phyloP scores from a whole-genome alignment of 768 basidiomycete species.

The Auricularia cornea region DNA sequence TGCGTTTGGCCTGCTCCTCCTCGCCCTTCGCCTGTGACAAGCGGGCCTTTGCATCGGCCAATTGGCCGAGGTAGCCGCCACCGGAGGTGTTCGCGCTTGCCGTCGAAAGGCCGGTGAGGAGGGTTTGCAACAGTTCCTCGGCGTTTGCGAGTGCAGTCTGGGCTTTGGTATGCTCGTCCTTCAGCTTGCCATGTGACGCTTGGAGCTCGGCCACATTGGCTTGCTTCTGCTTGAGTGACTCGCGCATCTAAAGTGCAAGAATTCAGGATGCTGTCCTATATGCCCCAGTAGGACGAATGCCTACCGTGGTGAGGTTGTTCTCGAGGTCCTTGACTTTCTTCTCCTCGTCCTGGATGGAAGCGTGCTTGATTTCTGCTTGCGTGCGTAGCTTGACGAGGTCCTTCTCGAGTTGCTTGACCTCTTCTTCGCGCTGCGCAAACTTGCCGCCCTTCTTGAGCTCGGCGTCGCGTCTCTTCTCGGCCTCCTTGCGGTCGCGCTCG shows the following conservation, averaged over 20 bases:
- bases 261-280: background rate
- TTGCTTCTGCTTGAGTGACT: constrained; percentile 50
- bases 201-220: constrained; percentile 48
- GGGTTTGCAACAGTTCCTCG: constrained; percentile 91
- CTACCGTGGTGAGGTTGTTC: constrained; percentile 53
- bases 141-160: constrained; percentile 56
- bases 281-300: constrained; percentile 10
- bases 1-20: constrained; percentile 71
- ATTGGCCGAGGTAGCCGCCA: constrained; percentile 88
- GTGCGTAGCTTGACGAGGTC: constrained; percentile 74
- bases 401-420: constrained; percentile 70
- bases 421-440: constrained; percentile 75
- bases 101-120: constrained; percentile 85
- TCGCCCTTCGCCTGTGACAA: constrained; percentile 73
- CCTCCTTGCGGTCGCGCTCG: constrained; percentile 56
- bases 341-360: constrained; percentile 72
- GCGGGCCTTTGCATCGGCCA: constrained; percentile 73
- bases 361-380: constrained; percentile 74
- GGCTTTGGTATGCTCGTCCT: constrained; percentile 56
- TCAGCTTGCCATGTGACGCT: constrained; percentile 49
- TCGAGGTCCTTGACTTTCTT: constrained; percentile 43
- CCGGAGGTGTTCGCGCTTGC: constrained; percentile 52
- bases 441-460: constrained; percentile 93
- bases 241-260: constrained; percentile 42
- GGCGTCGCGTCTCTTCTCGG: constrained; percentile 69